phyloP scores from a whole-genome alignment of 2,329 filamentous ascomycete species.

The Tolypocladium inflatum region DNA sequence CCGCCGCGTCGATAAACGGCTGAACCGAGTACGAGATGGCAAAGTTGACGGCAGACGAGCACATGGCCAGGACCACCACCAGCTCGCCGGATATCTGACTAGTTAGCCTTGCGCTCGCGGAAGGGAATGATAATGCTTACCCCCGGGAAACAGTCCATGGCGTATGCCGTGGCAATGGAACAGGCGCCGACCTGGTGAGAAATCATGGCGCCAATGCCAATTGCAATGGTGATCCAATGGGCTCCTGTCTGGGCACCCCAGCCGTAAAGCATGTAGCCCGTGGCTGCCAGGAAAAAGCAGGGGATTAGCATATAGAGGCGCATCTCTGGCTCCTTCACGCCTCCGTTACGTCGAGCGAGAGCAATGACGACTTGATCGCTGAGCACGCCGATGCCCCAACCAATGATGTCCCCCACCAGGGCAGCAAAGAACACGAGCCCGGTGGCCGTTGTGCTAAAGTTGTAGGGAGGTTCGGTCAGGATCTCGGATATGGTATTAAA shows the following conservation, averaged over 20 bases:
- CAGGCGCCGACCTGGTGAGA: neutral
- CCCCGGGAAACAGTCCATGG: neutral
- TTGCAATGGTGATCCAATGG: neutral
- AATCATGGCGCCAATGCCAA: neutral
- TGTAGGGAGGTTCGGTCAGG: neutral
- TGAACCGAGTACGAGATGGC: neutral
- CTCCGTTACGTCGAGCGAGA: neutral
- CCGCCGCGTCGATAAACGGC: neutral
- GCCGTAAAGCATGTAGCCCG: neutral
- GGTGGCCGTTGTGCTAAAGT: neutral
- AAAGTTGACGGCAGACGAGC: neutral
- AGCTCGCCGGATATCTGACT: neutral
- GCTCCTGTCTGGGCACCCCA: neutral
- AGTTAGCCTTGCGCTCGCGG: neutral
- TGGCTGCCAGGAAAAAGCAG: neutral
- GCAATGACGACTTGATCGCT: neutral
- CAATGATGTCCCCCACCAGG: neutral
- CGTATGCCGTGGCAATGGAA: neutral
- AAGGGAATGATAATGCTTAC: neutral
- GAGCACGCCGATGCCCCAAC: neutral
- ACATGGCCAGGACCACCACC: neutral
- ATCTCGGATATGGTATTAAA: neutral
- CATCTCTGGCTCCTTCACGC: neutral
- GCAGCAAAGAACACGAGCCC: neutral
- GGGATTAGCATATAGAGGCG: neutral